Base-by-base conservation (phyloP, 1,139 yeast species). In the Scheffersomyces insectosa region DNA sequence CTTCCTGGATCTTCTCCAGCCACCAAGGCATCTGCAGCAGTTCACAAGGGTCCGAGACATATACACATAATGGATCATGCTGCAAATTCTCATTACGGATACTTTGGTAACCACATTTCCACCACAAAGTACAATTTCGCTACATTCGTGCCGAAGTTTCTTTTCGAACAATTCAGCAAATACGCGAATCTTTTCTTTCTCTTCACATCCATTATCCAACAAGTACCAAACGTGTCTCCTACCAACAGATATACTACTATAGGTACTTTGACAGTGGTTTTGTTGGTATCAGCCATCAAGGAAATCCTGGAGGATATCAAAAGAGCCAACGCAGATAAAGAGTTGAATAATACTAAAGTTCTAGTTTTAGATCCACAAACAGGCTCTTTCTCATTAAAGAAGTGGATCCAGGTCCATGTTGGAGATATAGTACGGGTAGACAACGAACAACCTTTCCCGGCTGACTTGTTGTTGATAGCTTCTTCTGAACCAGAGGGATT, bases 401-500 rank as follows among this genome's bases (percentile, higher is more conserved):
- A 82, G 60, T 95, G 99, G 99, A 82, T 89, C 48, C 83, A 88
- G 50, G 88, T 93, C 27, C 74, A 81, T 39, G 98, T 91, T 3
- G 99, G 99, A 36, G 98, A 95, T 60, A 80, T 93, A 11, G 89
- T 95, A 3, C 80, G 82, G 47, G 93, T 95, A 2, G 78, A 76
- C 43, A 88, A 90, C 33, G 98, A 90, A 58, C 96, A 91, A 49
- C 86, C 97, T 0, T 81, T 95, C 49, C 99, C 99, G 0, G 99
- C 99, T 0, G 99, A 95, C 69, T 59, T 95, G 45, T 74, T 93
- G 11, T 66, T 95, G 16, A 61, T 95, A 37, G 83, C 95, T 30
- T 89, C 97, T 1, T 91, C 98, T 0, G 99, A 95, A 62, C 99
- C 99, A 0, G 98, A 93, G 66, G 99, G 99, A 5, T 73, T 95